phyloP scores from a whole-genome alignment of 2,329 filamentous ascomycete genomes.

The Diaporthe destruens region DNA sequence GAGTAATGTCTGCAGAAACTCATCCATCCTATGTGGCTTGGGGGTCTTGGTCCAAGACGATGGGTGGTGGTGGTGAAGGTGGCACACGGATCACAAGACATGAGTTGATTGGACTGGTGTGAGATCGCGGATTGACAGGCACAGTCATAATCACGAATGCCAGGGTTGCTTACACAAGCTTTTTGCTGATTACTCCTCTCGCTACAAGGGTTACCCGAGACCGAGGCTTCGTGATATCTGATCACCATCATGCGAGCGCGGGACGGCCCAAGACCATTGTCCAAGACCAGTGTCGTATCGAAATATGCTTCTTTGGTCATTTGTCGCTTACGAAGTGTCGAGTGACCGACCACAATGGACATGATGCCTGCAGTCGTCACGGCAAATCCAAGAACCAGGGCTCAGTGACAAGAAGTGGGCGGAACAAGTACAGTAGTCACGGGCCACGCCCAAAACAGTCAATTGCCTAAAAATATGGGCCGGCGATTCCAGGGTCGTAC shows the following conservation, averaged over 20 bases:
- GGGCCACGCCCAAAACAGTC: slow-evolving; percentile 12
- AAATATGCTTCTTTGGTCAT: slow-evolving; percentile 33
- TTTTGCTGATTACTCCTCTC: slow-evolving; percentile 8
- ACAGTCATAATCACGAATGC: not conserved
- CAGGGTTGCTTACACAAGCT: slow-evolving; percentile 26
- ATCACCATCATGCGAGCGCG: slow-evolving; percentile 27
- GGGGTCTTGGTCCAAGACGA: slow-evolving; percentile 8
- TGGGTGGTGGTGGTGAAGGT: not conserved
- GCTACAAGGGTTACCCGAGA: slow-evolving; percentile 26
- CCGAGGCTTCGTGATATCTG: slow-evolving; percentile 28
- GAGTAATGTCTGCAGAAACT: slow-evolving; percentile 9
- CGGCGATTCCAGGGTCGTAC: slow-evolving; percentile 24
- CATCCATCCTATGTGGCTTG: slow-evolving; percentile 30
- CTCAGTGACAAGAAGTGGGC: not conserved
- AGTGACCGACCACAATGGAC: not conserved
- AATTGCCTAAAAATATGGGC: slow-evolving; percentile 1
- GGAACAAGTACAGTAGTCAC: slow-evolving; percentile 14
- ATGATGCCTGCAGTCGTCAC: not conserved
- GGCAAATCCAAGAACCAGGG: not conserved
- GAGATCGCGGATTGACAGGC: slow-evolving; percentile 27
- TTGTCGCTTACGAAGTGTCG: not conserved
- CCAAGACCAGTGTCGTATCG: slow-evolving; percentile 31
- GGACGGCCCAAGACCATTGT: not conserved
- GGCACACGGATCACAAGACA: slow-evolving; percentile 2
- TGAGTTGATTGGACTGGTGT: slow-evolving; percentile 29